Evolutionary conservation across 2,329 filamentous ascomycete species (phyloP), one percentile per base, ranked within the genome.

Genomic region (Fusarium nurragi): DNA sequence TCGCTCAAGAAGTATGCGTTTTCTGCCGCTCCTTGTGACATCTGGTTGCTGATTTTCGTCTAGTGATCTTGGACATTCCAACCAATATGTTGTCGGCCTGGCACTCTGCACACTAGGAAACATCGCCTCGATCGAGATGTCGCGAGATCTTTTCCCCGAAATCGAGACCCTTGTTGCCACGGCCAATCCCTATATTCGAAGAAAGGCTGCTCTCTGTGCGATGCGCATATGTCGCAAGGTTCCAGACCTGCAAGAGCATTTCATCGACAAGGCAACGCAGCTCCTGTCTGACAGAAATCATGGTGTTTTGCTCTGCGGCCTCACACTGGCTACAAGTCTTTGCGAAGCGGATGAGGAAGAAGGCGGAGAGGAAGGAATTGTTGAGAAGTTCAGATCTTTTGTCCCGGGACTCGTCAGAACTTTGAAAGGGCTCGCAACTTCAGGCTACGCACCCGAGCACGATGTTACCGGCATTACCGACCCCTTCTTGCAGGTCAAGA

Each of bases 151-250:
- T 19, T 99, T 99, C 77, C 88, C 93, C 69, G 94, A 99, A 83
- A 92, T 99, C 76, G 96, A 99, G 78, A 92, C 86, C 61, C 88
- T 98, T 45, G 83, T 99, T 66, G 91, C 93, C 38, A 97, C 94
- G 45, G 90, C 93, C 50, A 99, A 99, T 77, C 95, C 95, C n/a
- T 99, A 99, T 76, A 97, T 99, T 75, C 88, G 95, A 71, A 88
- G 95, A 71, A 99, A 99, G 82, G 95, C 95, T 18, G 95, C 95
- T 5, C 85, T 99, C n/a, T 99, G 95, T 79, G 95, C 95, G 47
- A 99, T 99, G 95, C 88, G 94, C 68, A 97, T 99, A 84, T 97
- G 94, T 80, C 90, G 93, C 72, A 99, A 99, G 79, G 95, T 99
- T 12, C 95, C 96, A 7, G 95, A 99, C 77, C 81, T 99, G 51